Conservation (phyloP, 371 early-diverging fungal genomes). For the Syncephalis plumigaleata region DNA sequence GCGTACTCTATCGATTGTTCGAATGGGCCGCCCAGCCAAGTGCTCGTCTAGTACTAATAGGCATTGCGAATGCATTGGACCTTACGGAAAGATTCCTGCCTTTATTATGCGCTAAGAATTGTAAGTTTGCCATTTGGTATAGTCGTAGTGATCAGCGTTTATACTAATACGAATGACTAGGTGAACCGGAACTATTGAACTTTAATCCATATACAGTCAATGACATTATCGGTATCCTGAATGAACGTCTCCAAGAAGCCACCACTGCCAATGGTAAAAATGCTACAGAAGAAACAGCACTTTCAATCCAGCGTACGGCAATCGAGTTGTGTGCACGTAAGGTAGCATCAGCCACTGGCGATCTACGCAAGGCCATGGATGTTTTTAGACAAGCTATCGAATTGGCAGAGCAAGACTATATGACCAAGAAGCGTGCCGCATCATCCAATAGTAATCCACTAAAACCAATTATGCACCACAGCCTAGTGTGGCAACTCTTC, state of each 20-base stretch:
- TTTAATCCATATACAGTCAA: constrained; percentile 70
- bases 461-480: background rate
- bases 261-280: constrained; percentile 4
- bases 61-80: constrained; percentile 93
- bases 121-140: too few relatives aligned
- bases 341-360: constrained; percentile 78
- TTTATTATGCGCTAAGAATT: constrained; percentile 62
- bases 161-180: constrained; percentile 11
- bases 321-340: constrained; percentile 87
- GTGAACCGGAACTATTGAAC: constrained; percentile 58
- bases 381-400: constrained; percentile 77
- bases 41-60: constrained; percentile 62
- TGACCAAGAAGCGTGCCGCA: background rate
- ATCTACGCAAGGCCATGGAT: constrained; percentile 79
- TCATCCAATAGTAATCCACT: background rate
- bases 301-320: constrained; percentile 65
- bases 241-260: constrained; percentile 36
- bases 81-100: constrained; percentile 79
- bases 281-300: constrained; percentile 7
- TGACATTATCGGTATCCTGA: constrained; percentile 71
- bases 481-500: too few relatives aligned
- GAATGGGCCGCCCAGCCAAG: constrained; percentile 43
- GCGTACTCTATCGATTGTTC: constrained; percentile 79
- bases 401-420: constrained; percentile 45
- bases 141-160: background rate